Base-by-base conservation (phyloP, 768 basidiomycete genomes). In the Suillus bovinus region DNA sequence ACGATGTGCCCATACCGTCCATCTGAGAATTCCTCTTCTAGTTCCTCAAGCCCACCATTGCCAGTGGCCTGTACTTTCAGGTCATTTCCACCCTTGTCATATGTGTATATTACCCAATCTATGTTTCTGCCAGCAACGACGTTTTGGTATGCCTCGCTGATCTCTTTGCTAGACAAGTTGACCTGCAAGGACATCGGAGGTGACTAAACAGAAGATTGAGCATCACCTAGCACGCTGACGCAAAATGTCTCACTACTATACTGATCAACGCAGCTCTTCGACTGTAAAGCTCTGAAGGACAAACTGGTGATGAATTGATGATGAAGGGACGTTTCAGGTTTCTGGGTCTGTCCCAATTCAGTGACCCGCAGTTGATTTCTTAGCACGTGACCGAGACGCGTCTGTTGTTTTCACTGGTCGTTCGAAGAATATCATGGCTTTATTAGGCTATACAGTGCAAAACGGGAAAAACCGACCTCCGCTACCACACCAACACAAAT, bases 21-120 rank as follows among this genome's bases (percentile, higher is more conserved):
- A 74, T 98, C 95, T 46, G 89, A 92, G 76, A 98, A 99, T 77
- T 96, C 95, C 68, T 98, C 96, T 70, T 92, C 86, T 3, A 99
- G 79, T 68, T 94, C 94, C 66, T 96, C 91, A 13, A 98, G 81
- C 1, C 94, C 93, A n/a, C 90, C 91, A 60, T 79, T 81, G n/a
- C 95, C 95, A 2, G 87, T 90, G 4, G 84, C 81, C 71, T 96
- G 94, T 3, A 96, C 89, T 69, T 93, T 94, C 60, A 96, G 81
- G 74, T 95, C 93, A 69, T 93, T 95, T 1, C 87, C 83, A 10
- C 88, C 89, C 65, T 84, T 87, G 69, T 91, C 90, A 68, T 93
- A 93, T 0, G 93, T 91, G 68, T 90, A 86, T 36, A 93, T 79
- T 4, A 81, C 85, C 91, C 91, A 93, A 68, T 93, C 86, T 67